A percentile compares a stretch with the other conserved stretches of the same genome.
phyloP scores from a whole-genome alignment of 306 rosid species.

The Pyrus betulifolia region DNA sequence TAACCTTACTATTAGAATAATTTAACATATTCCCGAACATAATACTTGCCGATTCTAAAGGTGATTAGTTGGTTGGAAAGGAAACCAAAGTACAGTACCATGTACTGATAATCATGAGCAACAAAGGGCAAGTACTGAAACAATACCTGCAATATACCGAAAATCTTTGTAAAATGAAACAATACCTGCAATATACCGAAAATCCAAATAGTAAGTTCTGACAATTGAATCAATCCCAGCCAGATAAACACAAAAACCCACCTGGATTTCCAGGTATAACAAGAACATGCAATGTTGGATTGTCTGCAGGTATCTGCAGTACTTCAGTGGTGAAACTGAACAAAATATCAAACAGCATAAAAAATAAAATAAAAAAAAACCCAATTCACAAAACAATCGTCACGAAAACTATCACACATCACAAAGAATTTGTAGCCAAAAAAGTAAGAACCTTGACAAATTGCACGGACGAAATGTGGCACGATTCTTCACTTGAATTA shows the following conservation, averaged over 20 bases:
- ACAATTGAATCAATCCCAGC: slow-evolving; percentile 3
- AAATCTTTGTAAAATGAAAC: slow-evolving; percentile 56
- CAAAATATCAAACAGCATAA: neutral
- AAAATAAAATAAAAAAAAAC: neutral
- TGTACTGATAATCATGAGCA: neutral
- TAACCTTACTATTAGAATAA: too few relatives aligned
- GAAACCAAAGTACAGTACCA: neutral
- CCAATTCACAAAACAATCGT: neutral
- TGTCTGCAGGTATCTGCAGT: slow-evolving; percentile 68
- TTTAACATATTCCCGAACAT: neutral
- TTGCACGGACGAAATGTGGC: slow-evolving; percentile 61
- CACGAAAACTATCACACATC: neutral
- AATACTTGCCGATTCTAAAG: neutral
- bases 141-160: slow-evolving; percentile 41
- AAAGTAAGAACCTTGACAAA: slow-evolving; percentile 46
- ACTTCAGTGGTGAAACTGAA: slow-evolving; percentile 58
- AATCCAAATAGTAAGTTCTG: neutral
- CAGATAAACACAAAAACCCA: slow-evolving; percentile 6
- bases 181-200: slow-evolving; percentile 39
- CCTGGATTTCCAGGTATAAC: slow-evolving; percentile 94
- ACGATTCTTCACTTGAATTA: slow-evolving; percentile 19
- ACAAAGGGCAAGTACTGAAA: neutral
- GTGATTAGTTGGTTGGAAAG: neutral
- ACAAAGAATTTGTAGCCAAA: neutral
- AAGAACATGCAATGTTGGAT: slow-evolving; percentile 65